Base-by-base conservation (phyloP, 495 filamentous ascomycete species). In the Aspergillus incahuasiensis region DNA sequence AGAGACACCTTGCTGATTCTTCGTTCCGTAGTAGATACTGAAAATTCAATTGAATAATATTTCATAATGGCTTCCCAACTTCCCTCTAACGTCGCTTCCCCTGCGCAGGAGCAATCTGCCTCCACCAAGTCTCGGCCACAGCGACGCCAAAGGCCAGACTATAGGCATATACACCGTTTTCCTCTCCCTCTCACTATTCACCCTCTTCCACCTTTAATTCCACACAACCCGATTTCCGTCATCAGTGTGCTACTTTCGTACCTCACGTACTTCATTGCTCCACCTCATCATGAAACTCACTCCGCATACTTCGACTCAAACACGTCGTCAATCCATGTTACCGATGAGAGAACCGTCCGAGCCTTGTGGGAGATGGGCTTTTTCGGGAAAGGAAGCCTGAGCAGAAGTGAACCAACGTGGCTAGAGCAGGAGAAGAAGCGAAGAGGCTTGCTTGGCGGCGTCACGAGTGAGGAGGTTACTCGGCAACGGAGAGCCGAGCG, bases 311-410 rank as follows among this genome's bases (percentile, higher is more conserved):
- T 92, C 75, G 89, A 89, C 34, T 71, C 80, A 1, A 84, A 86
- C 53, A 95, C 91, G 12, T 80, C 86, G 3, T 90, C 91, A 3
- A 79, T 97, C 3, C 91, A 97, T 69, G 82, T 99, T 34, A 90
- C 84, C 11, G 87, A 96, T 63, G 73, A 82, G 40, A 75, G 74
- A 32, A 81, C 89, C 1, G 85, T 95, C 45, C 80, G 86, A 35
- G 88, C 85, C 8, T 73, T 99, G 24, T 99, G 94, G 94, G 87
- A 96, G 67, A 86, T 89, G 66, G 94, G 94, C 1, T 97, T 97
- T 71, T 99, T 90, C 68, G 94, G 94, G 41, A 97, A 96, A 70
- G 94, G 94, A 45, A 90, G 74, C 51, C 76, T 97, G 56, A 96
- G 91, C 68, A 84, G 94, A 60, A 96, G 90, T 71, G 92, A 97